Conservation (phyloP, 73 alveolate species). For the Paramecium sexaurelia region DNA sequence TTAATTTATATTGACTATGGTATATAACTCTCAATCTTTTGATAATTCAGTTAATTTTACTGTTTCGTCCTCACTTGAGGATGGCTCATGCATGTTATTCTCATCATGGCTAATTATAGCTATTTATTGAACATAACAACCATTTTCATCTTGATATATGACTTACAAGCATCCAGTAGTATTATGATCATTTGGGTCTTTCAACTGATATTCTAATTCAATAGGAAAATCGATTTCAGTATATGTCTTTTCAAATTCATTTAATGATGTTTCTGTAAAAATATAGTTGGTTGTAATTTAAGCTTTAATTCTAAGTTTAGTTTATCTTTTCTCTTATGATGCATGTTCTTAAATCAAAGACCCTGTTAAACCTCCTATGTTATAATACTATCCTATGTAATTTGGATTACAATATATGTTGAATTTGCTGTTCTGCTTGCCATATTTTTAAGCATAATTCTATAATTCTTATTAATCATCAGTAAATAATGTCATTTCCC, state of each 20-base stretch:
- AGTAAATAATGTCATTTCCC: not conserved
- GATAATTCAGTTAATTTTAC: not conserved
- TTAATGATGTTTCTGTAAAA: not conserved
- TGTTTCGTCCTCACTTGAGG: not conserved
- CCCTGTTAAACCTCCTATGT: not conserved
- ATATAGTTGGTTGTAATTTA: not conserved
- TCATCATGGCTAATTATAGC: not conserved
- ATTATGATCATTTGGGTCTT: not conserved
- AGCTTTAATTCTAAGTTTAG: not conserved
- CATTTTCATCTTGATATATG: not conserved
- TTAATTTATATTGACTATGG: too few species aligned
- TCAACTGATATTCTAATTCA: not conserved
- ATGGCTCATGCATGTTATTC: not conserved
- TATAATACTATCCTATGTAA: not conserved
- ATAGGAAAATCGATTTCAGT: not conserved
- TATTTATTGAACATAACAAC: not conserved
- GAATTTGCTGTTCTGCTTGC: not conserved
- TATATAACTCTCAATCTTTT: not conserved
- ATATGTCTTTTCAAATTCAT: not conserved
- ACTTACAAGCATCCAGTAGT: not conserved
- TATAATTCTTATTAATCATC: not conserved
- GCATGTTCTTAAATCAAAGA: not conserved
- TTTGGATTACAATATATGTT: not conserved
- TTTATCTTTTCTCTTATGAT: not conserved
- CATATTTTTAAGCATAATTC: not conserved